phyloP scores from a whole-genome alignment of 495 filamentous ascomycete genomes.

The Neurospora africana region DNA sequence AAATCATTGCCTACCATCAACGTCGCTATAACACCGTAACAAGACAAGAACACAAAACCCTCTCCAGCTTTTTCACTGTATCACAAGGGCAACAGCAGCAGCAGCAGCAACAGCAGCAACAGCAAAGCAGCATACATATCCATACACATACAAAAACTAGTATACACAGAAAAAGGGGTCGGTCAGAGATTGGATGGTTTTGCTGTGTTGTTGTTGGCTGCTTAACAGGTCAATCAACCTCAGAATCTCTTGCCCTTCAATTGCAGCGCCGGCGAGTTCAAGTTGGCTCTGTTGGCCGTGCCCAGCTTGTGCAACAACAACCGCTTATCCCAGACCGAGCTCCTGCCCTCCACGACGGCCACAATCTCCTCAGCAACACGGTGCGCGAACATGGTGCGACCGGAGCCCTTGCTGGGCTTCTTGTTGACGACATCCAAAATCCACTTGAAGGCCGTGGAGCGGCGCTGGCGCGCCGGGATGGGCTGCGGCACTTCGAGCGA shows the following conservation, averaged over 20 bases:
- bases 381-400: slow-evolving; percentile 54
- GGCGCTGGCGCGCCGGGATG: slow-evolving; percentile 59
- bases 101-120: not conserved
- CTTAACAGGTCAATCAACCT: not conserved
- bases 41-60: not conserved
- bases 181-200: not conserved
- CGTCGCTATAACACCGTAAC: not conserved
- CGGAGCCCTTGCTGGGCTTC: slow-evolving; percentile 53
- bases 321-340: slow-evolving; percentile 71
- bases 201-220: not conserved
- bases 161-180: not conserved
- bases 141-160: not conserved
- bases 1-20: not conserved
- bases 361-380: slow-evolving; percentile 82
- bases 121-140: not conserved
- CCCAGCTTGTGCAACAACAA: slow-evolving; percentile 61
- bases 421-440: slow-evolving; percentile 72
- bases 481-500: slow-evolving; percentile 77
- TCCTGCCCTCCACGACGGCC: slow-evolving; percentile 76
- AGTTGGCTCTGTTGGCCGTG: slow-evolving; percentile 61
- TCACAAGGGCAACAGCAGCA: not conserved
- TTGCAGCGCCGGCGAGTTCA: slow-evolving; percentile 27
- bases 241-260: slow-evolving; percentile 1
- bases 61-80: not conserved
- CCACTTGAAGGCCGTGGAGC: slow-evolving; percentile 72